Base-by-base conservation (phyloP, 2,329 filamentous ascomycete genomes). In the Fusarium sambucinum region DNA sequence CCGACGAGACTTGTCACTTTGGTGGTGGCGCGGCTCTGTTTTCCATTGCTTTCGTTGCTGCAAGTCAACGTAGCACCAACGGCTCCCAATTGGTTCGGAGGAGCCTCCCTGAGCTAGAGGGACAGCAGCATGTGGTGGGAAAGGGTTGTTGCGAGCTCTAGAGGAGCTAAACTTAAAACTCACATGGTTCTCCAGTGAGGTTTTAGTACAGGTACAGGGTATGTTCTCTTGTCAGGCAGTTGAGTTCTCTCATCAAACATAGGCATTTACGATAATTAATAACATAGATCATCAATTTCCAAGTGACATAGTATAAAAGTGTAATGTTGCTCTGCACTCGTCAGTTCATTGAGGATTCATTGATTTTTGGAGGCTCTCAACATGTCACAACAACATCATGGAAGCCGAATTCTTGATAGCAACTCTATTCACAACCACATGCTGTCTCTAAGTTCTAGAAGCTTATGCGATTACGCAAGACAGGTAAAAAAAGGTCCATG, bases 21-120 rank as follows among this genome's bases (percentile, higher is more conserved):
- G 52, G 52, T 60, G 53, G 64, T 59, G 54, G 59, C 65, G 59
- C 59, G 64, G 54, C 65, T 68, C 59, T 55, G 40, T 53, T 52
- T 44, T 32, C 41, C 33, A 25, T 33, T 45, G 19, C 42, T 45
- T 17, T 45, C 14, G 25, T 30, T 19, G 27, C n/a, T 45, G 64
- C 54, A 55, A 44, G 54, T 59, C 33, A 45, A 50, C 21, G 45
- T 38, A 59, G 40, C 6, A 50, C 44, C 16, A 51, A 38, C 8
- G 13, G 33, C 23, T 16, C 60, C 19, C 54, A 30, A 65, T 60
- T 59, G 60, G 61, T 32, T 33, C 60, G 35, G 30, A 47, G 33
- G 41, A 53, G 32, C 32, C 29, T 37, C 33, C n/a, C 35, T 14
- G 21, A 45, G 33, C 52, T 63, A 63, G 38, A 27, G 21, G 41